A percentile compares a stretch with the other conserved stretches of the same genome.
Evolutionary conservation across 129 eudicot genomes (phyloP).

Genomic region (Flaveria ramosissima): DNA sequence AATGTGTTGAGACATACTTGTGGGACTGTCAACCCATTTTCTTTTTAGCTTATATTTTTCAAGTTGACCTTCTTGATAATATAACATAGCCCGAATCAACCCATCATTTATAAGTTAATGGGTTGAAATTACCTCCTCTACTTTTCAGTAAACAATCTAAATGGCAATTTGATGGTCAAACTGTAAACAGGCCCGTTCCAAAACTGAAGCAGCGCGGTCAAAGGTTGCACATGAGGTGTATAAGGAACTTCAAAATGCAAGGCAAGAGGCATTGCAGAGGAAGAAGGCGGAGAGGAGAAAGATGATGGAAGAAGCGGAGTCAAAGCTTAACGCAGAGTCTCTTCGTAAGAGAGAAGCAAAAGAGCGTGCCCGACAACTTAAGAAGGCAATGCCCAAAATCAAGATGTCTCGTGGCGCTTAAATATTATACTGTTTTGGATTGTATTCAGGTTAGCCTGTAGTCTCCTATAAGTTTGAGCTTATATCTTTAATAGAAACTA

Average conservation of each 20-base stretch:
- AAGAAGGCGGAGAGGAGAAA: constrained; percentile 92
- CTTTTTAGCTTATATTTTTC: background rate
- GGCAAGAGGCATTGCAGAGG: constrained; percentile 84
- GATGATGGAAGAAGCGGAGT: constrained; percentile 86
- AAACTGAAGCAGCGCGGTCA: constrained; percentile 78
- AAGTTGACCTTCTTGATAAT: background rate
- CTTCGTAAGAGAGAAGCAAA: constrained; percentile 90
- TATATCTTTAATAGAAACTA: constrained; percentile 13
- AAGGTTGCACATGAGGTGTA: constrained; percentile 87
- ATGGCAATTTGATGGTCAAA: background rate
- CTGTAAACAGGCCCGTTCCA: constrained; percentile 68
- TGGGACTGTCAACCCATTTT: background rate
- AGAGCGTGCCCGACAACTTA: constrained; percentile 88
- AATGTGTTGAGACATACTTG: background rate
- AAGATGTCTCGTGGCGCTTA: constrained; percentile 78
- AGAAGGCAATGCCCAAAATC: constrained; percentile 86
- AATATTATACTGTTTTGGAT: background rate
- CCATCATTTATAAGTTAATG: background rate
- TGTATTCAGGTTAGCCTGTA: background rate
- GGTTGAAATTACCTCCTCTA: background rate
- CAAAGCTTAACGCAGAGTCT: constrained; percentile 79
- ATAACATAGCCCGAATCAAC: background rate
- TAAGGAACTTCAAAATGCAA: constrained; percentile 77
- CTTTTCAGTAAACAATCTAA: constrained; percentile 3
- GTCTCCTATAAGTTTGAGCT: background rate